Conservation (phyloP, 768 basidiomycete genomes). For the Punctularia strigosozonata region DNA sequence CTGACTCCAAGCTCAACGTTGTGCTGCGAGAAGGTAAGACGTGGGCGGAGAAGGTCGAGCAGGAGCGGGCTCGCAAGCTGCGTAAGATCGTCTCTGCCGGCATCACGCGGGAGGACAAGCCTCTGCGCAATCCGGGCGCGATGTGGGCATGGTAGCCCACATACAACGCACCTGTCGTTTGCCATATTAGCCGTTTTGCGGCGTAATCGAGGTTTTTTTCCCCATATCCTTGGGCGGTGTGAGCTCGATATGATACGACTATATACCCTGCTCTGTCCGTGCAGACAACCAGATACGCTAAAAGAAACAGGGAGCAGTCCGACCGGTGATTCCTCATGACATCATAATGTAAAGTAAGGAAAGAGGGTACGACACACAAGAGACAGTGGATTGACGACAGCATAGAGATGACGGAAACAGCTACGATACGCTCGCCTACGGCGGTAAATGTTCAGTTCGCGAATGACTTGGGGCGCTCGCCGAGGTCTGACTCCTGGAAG, state of each 20-base stretch:
- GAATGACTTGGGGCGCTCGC: conserved; percentile 30
- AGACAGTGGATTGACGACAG: conserved; percentile 11
- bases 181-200: too few relatives aligned
- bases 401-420: conserved; percentile 1
- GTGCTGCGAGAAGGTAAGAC: conserved; percentile 77
- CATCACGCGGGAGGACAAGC: conserved; percentile 66
- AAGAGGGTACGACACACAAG: too few relatives aligned
- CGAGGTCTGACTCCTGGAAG: conserved; percentile 9
- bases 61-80: conserved; percentile 54
- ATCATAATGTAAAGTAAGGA: too few relatives aligned
- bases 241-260: too few relatives aligned
- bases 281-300: too few relatives aligned
- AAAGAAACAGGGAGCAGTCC: too few relatives aligned
- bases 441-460: conserved; percentile 10
- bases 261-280: too few relatives aligned
- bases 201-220: too few relatives aligned
- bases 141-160: conserved; percentile 82
- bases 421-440: background rate
- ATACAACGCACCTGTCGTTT: too few relatives aligned
- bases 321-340: too few relatives aligned
- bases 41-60: conserved; percentile 49
- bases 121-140: conserved; percentile 60
- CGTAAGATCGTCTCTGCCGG: conserved; percentile 73
- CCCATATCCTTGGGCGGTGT: too few relatives aligned
- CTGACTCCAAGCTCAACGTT: conserved; percentile 63